Base-by-base conservation (phyloP, 2,329 filamentous ascomycete genomes). In the Allantophomopsis cytisporea region DNA sequence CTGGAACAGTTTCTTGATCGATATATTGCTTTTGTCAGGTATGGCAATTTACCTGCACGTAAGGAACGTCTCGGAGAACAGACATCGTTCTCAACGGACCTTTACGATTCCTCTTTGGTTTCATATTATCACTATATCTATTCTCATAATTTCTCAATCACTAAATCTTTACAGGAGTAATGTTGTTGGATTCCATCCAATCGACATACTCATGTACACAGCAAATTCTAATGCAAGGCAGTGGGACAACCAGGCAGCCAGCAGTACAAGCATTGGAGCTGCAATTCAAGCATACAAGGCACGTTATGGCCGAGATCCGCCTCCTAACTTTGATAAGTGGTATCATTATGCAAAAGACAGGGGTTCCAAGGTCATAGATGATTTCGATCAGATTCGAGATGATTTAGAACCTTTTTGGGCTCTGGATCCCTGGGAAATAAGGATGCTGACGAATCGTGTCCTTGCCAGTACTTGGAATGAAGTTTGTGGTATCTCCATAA, bases 401-500 rank as follows among this genome's bases (percentile, higher is more conserved):
- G 53, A 56, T 40, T 43, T 56, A 7, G 41, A 53, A 18, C 54
- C 54, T 8, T 57, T 54, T 37, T 57, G 54, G 51, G 51, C 45
- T 35, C 42, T 56, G 12, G 39, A 49, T 11, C 54, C 54, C 13
- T 35, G 40, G 4, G 43, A 47, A 12, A 50, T 57, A 15, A 45
- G 54, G 31, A 35, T 31, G 18, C 38, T 41, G 33, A 46, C 47
- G 15, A 35, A 31, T 10, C 39, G 44, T 37, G 37, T 45, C 37
- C 30, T 45, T 12, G 40, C 45, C 35, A 39, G 39, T 18, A 39
- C 43, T n/a, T 43, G 40, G 38, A 45, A 37, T n/a, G 41, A 48
- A 31, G 53, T 61, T 28, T 58, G 53, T 13, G 58, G 56, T 10
- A 43, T 62, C 15, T 44, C 55, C 10, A 55, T 62, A 18, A 43